phyloP scores from a whole-genome alignment of 2,329 filamentous ascomycete species.

The Talaromyces albobiverticillius region DNA sequence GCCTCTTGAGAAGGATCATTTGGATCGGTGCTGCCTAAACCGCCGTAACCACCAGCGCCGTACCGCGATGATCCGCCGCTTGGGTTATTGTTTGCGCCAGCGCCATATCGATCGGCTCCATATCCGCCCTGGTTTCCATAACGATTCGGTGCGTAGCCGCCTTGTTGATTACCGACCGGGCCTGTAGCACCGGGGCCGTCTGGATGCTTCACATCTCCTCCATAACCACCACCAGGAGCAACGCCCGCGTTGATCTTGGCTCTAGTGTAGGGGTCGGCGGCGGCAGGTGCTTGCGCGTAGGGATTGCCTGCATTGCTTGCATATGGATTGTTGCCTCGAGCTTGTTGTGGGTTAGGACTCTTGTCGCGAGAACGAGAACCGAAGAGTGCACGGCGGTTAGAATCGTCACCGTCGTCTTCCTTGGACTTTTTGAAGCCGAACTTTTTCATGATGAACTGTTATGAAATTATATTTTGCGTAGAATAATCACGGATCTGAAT shows the following conservation, averaged over 20 bases:
- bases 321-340: slow-evolving; percentile 51
- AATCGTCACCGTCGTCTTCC: slow-evolving; percentile 48
- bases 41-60: slow-evolving; percentile 53
- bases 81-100: slow-evolving; percentile 51
- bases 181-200: slow-evolving; percentile 18
- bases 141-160: slow-evolving; percentile 32
- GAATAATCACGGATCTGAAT: not conserved
- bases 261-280: slow-evolving; percentile 52
- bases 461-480: not conserved
- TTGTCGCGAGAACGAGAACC: slow-evolving; percentile 56
- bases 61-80: slow-evolving; percentile 45
- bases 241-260: slow-evolving; percentile 46
- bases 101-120: slow-evolving; percentile 40
- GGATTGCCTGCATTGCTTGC: slow-evolving; percentile 50
- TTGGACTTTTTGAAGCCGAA: slow-evolving; percentile 53
- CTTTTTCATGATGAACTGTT: slow-evolving; percentile 20
- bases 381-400: slow-evolving; percentile 58
- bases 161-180: slow-evolving; percentile 22
- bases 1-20: slow-evolving; percentile 53
- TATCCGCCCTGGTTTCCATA: slow-evolving; percentile 33
- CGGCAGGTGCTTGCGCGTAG: slow-evolving; percentile 21
- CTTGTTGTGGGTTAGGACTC: slow-evolving; percentile 46
- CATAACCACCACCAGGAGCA: slow-evolving; percentile 26
- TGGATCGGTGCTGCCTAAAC: slow-evolving; percentile 50
- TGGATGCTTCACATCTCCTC: slow-evolving; percentile 18